Base-by-base conservation (phyloP, 1,284 basidiomycete species). In the Apiotrichum siamense region DNA sequence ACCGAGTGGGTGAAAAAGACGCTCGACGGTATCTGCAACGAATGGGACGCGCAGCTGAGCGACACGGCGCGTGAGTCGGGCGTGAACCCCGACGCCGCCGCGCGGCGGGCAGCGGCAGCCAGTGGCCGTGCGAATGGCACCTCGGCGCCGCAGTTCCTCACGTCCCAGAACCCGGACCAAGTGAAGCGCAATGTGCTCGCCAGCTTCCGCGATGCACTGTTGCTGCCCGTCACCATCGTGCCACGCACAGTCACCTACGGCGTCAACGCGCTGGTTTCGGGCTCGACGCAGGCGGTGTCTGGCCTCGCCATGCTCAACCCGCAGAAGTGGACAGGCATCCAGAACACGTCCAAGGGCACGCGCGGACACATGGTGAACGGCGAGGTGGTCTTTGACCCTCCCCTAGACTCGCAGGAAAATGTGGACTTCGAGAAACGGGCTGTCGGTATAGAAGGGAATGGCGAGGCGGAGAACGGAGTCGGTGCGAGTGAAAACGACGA, bases 161-260 rank as follows among this genome's bases (percentile, higher is more conserved):
- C 80, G 5, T 86, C 91, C 0, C 81, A 85, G 44, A 96, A 97
- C 63, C 91, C 93, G 0, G 90, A 91, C 0, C 83, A 86, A 56
- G 83, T 94, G 51, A 98, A 98, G 69, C 83, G 89, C 20, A 96
- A 87, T 58, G 88, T 97, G 12, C 79, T 98, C 2, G 85, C 88
- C 0, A 88, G 88, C 0, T 97, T 98, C 74, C 88, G 88, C 11
- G 85, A 88, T 54, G 83, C 91, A 0, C 81, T 98, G 1, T 77
- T 97, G 0, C 77, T 97, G 0, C 94, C 94, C 0, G 94, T 97
- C 18, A 96, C 91, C 1, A 96, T 97, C 60, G 92, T 97, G 1
- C 94, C 94, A 0, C 83, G 88, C 10, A 88, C 90, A 0, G 83
- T 85, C 33, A 75, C 73, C 0, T 77, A 75, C 32, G 87, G 90